Evolutionary conservation across 768 basidiomycete species (phyloP).

Genomic region (Lactarius deliciosus): DNA sequence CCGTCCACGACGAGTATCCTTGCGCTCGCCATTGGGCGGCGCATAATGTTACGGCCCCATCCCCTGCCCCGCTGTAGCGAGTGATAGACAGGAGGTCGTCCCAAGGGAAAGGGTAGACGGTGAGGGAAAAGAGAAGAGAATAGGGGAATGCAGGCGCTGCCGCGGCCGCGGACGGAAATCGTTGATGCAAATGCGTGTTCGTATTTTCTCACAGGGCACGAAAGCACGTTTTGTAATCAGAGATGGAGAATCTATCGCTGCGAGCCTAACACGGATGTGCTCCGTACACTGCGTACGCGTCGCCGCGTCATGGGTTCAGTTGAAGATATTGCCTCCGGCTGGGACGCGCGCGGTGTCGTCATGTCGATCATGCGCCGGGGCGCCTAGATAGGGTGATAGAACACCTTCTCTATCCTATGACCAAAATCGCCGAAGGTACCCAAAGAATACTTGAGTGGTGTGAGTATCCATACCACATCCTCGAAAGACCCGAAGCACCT

Average conservation of each 20-base stretch:
- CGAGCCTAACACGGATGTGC: neutral
- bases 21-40: neutral
- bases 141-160: too few relatives aligned
- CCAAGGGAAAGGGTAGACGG: neutral
- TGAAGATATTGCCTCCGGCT: neutral
- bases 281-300: neutral
- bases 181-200: neutral
- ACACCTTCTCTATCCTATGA: conserved; percentile 10
- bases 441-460: neutral
- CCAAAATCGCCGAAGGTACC: neutral
- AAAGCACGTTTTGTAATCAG: neutral
- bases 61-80: neutral
- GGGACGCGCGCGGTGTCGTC: neutral
- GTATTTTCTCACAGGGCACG: neutral
- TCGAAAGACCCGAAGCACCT: neutral
- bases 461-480: neutral
- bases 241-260: neutral
- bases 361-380: neutral
- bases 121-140: neutral
- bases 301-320: neutral
- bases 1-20: neutral
- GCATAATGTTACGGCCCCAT: neutral
- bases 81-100: neutral
- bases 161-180: neutral
- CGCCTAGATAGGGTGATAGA: conserved; percentile 11